Evolutionary conservation across 2,329 filamentous ascomycete genomes (phyloP), one percentile per base, ranked within the genome.

Genomic region (Claviceps monticola): DNA sequence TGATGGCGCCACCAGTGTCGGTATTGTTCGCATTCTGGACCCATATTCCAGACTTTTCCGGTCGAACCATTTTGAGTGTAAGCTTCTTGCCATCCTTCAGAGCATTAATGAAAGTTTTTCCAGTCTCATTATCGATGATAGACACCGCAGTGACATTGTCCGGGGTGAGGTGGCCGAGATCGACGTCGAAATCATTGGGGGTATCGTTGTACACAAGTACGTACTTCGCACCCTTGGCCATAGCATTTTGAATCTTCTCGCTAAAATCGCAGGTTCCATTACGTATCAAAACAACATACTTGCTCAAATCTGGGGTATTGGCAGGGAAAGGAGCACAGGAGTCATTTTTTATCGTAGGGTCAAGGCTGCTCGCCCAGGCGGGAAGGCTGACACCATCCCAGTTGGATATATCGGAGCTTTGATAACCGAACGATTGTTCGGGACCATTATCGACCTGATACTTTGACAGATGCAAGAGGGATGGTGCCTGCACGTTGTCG

Each of bases 141-240:
- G 64, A 71, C 0, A 65, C 61, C 13, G 62, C 73, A 14, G 60
- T 39, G 45, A 75, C 23, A 19, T 17, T 2, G 19, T n/a, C 60
- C 2, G 61, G 61, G 0, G 60, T 42, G 1, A 11, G n/a, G 2
- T 21, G 19, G 1, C 46, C 37, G 0, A 23, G 23, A 23, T 59
- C 55, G 3, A 68, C 64, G 38, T 69, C 62, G 11, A 69, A 66
- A 7, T 58, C 55, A 14, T 64, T 68, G 5, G 57, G 55, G 19
- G 50, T 55, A 55, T 76, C 79, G 69, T 83, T 83, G 64, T 83
- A 84, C 58, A 81, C 68, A 56, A 84, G 64, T 51, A 84, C 64
- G 56, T 82, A 80, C 59, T 75, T 73, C 49, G 78, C 81, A 9
- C 81, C 81, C 48, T 71, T 70, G 7, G 68, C 71, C 3, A 67